Base-by-base conservation (phyloP, 345 rosid species). In the Corchorus olitorius region DNA sequence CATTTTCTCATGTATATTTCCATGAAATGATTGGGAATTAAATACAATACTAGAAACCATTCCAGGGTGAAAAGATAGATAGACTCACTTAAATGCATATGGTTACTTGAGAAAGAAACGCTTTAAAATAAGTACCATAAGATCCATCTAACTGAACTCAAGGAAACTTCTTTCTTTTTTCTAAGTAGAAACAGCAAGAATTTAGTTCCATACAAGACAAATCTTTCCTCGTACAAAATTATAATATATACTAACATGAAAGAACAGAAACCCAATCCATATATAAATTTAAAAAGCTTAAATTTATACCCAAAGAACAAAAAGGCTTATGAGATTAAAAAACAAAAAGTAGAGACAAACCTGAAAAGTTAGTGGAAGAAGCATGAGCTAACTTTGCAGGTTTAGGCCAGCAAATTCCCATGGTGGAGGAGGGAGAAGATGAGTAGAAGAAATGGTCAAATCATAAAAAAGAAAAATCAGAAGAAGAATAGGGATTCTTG, bases 321-420 rank as follows among this genome's bases (percentile, higher is more conserved):
- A 46, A 22, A 1, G n/a, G 41, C 1, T 1, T 35, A 20, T 48
- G 11, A 16, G 17, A 68, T 13, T 35, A 45, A 48, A 46, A 13
- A 2, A 70, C 5, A 61, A 8, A 33, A 61, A 12, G 20, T 0
- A 35, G 17, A 64, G 73, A 70, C 60, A 1, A 10, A 70, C 60
- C 73, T 34, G 73, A 11, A n/a, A 70, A 70, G 13, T 34, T 52
- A 9, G 33, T 34, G 17, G 73, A 70, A 52, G 73, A 70, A 52
- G 60, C 73, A 17, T 70, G 73, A 52, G 73, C 73, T n/a, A 59
- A 70, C 48, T 70, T 70, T 52, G 61, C 60, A 16, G 73, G 61
- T 70, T 70, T 52, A 52, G 60, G 48, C 73, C 73, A 70, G 16
- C 61, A 70, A 52, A 52, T 17, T 6, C 73, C 73, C 73, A 70